Percentiles rank a stretch among this genome's conserved stretches.
Conservation (phyloP, 2,329 filamentous ascomycete genomes). For the Scytalidium lignicola region DNA sequence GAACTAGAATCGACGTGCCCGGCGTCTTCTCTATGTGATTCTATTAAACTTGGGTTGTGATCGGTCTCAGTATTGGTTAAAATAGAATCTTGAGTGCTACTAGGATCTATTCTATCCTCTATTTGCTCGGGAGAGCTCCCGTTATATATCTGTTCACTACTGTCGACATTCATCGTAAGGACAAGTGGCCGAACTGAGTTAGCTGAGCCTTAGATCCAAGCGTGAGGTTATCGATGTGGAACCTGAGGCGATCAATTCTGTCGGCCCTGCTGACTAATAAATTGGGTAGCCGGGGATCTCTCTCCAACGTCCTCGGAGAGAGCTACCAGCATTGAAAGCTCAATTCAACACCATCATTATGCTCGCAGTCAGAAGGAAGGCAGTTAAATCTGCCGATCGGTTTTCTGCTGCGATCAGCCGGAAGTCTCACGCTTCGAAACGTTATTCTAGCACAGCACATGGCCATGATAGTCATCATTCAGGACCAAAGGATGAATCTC, state of each 20-base stretch:
- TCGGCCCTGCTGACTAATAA: neutral
- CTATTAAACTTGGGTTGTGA: neutral
- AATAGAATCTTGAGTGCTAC: neutral
- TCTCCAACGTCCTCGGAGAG: neutral
- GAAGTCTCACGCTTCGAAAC: constrained; percentile 5
- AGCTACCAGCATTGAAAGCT: constrained; percentile 3
- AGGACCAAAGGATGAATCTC: constrained; percentile 38
- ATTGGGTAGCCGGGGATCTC: neutral
- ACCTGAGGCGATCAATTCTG: neutral
- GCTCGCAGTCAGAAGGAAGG: constrained; percentile 26
- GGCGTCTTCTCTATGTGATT: neutral
- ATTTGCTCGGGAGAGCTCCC: neutral
- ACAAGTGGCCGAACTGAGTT: constrained; percentile 19
- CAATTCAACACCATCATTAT: constrained; percentile 28
- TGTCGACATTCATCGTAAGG: constrained; percentile 19
- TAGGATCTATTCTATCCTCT: neutral
- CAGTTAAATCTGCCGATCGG: constrained; percentile 22
- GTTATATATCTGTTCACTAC: constrained; percentile 1
- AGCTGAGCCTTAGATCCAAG: neutral
- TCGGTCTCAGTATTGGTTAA: neutral
- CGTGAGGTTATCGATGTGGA: neutral
- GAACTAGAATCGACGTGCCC: neutral
- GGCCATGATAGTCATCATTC: constrained; percentile 26
- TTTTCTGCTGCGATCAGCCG: constrained; percentile 13
- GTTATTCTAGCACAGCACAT: constrained; percentile 19